phyloP scores from a whole-genome alignment of 2,329 filamentous ascomycete species.

The Hypoxylon sp. region DNA sequence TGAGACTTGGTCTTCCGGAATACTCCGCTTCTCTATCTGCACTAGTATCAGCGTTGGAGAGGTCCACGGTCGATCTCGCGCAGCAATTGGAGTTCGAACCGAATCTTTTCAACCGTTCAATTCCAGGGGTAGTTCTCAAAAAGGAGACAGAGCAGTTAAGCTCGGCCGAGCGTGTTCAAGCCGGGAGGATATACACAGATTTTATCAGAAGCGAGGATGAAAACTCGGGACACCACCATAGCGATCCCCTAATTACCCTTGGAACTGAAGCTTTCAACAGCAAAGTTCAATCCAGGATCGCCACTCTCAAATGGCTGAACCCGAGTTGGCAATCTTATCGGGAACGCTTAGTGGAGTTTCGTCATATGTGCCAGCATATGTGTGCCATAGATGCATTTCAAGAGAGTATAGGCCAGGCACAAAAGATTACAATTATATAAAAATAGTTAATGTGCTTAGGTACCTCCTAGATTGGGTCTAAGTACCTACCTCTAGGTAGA shows the following conservation, averaged over 20 bases:
- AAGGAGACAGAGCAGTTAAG: not conserved
- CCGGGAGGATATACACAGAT: slow-evolving; percentile 13
- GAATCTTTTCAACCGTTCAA: not conserved
- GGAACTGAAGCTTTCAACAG: slow-evolving; percentile 2
- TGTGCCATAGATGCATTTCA: slow-evolving; percentile 10
- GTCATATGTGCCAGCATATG: slow-evolving; percentile 17
- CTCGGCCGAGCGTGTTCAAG: slow-evolving; percentile 1
- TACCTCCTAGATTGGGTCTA: not conserved
- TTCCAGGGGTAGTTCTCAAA: not conserved
- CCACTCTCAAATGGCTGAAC: slow-evolving; percentile 7
- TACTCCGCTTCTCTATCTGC: not conserved
- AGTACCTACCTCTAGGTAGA: no score
- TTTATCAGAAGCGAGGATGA: not conserved
- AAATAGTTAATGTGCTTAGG: not conserved
- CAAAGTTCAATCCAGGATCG: slow-evolving; percentile 8
- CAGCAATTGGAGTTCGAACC: slow-evolving; percentile 9
- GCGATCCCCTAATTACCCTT: not conserved
- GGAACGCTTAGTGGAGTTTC: slow-evolving; percentile 4
- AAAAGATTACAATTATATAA: not conserved
- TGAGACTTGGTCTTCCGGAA: not conserved
- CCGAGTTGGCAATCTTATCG: slow-evolving; percentile 11
- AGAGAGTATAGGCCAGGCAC: not conserved
- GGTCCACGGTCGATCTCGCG: not conserved
- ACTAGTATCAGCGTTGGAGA: not conserved
- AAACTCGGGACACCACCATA: not conserved